Percentiles rank a stretch among this genome's conserved stretches.
Evolutionary conservation across 2,329 filamentous ascomycete genomes (phyloP).

Genomic region (Fusarium pilosicola): DNA sequence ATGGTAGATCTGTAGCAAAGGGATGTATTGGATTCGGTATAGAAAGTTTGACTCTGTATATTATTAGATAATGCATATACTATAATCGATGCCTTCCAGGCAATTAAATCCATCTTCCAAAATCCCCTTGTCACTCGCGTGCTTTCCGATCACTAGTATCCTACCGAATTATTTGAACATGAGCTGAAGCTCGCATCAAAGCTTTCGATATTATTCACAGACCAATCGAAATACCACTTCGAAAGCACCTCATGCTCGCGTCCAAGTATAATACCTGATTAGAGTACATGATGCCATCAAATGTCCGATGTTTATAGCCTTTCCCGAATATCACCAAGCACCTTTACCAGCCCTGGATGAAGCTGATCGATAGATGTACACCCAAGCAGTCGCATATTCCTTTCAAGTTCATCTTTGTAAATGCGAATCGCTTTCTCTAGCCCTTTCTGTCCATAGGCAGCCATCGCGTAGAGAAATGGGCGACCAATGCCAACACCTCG

Average conservation of each 20-base stretch:
- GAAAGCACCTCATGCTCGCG: accelerated
- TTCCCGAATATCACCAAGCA: not conserved
- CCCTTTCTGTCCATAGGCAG: slow-evolving; percentile 83
- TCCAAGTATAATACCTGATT: not conserved
- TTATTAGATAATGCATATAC: not conserved
- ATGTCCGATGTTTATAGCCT: not conserved
- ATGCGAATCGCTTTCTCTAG: slow-evolving; percentile 94
- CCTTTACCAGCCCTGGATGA: slow-evolving; percentile 1
- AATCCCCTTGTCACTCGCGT: no score
- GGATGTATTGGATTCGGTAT: not conserved
- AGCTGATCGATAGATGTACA: slow-evolving; percentile 78
- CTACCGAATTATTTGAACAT: not conserved
- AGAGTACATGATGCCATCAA: not conserved
- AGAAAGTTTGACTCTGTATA: not conserved
- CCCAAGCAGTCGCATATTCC: slow-evolving; percentile 96
- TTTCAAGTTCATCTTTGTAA: slow-evolving; percentile 94
- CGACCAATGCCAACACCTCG: slow-evolving; percentile 91
- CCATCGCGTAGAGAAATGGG: slow-evolving; percentile 95
- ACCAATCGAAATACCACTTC: not conserved
- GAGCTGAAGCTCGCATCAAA: not conserved
- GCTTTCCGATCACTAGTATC: not conserved
- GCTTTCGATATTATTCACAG: not conserved
- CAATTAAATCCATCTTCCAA: not conserved
- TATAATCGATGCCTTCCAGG: not conserved
- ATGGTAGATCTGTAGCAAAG: not conserved